phyloP scores from a whole-genome alignment of 2,329 filamentous ascomycete genomes.

The Trichoderma polysporum region DNA sequence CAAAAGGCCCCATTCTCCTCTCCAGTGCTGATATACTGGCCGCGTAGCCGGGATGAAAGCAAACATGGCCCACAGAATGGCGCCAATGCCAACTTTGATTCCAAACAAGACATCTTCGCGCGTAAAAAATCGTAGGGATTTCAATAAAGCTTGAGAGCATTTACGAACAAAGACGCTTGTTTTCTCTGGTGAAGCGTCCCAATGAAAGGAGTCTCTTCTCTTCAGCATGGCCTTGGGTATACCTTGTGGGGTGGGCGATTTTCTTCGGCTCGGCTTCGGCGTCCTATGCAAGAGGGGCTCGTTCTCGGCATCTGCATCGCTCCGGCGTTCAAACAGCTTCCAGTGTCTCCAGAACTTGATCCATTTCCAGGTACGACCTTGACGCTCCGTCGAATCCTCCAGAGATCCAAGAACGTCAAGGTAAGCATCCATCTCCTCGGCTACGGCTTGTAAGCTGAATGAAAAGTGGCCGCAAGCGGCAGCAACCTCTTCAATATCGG shows the following conservation, averaged over 20 bases:
- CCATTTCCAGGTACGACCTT: slow-evolving; percentile 76
- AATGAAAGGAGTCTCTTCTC: slow-evolving; percentile 54
- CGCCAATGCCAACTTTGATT: slow-evolving; percentile 89
- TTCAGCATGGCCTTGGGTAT: slow-evolving; percentile 55
- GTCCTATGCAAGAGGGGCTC: slow-evolving; percentile 42
- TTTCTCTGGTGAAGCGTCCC: slow-evolving; percentile 54
- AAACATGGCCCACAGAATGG: slow-evolving; percentile 83
- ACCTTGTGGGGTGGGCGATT: slow-evolving; percentile 55
- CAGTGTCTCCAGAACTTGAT: slow-evolving; percentile 66
- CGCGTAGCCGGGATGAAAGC: slow-evolving; percentile 79
- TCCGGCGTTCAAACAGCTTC: slow-evolving; percentile 8
- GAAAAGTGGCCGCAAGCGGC: slow-evolving; percentile 98
- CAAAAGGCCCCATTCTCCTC: slow-evolving; percentile 93
- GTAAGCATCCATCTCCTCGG: slow-evolving; percentile 82
- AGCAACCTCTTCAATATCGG: slow-evolving; percentile 94
- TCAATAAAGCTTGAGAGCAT: slow-evolving; percentile 48
- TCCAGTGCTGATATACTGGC: slow-evolving; percentile 80
- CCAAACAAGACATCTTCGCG: slow-evolving; percentile 70
- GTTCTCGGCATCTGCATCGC: slow-evolving; percentile 42
- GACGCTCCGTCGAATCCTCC: slow-evolving; percentile 66
- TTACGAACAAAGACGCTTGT: slow-evolving; percentile 45
- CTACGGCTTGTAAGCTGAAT: slow-evolving; percentile 86
- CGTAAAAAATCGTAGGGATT: slow-evolving; percentile 47
- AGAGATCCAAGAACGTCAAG: slow-evolving; percentile 82
- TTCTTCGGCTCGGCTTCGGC: slow-evolving; percentile 48